Conservation (phyloP, 768 basidiomycete genomes). For the Hygrocybe punicea region DNA sequence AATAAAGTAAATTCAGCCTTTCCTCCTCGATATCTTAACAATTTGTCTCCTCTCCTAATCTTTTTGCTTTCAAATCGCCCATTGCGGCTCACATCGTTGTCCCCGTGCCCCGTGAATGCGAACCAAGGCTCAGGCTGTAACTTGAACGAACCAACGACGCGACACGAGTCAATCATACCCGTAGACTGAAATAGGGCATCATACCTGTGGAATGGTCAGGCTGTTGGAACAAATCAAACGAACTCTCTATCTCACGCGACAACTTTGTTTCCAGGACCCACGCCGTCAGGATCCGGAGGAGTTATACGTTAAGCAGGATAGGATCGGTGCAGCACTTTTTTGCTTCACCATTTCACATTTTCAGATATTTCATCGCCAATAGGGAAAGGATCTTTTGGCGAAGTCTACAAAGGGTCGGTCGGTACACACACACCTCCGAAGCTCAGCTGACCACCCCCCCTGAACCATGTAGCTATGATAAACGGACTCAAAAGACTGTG, state of each 20-base stretch:
- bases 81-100: too few species aligned
- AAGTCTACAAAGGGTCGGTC: conserved; percentile 94
- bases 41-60: background rate
- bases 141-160: conserved; percentile 29
- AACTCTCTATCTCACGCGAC: conserved; percentile 24
- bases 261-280: conserved; percentile 49
- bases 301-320: conserved; percentile 94
- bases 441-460: background rate
- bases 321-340: conserved; percentile 66
- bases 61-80: background rate
- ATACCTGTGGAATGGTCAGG: conserved; percentile 28
- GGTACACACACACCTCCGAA: conserved; percentile 1
- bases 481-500: conserved; percentile 91
- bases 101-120: background rate
- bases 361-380: conserved; percentile 13
- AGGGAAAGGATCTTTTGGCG: conserved; percentile 99
- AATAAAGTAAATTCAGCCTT: conserved; percentile 12
- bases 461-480: conserved; percentile 69
- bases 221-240: conserved; percentile 19
- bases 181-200: conserved; percentile 2
- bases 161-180: conserved; percentile 26
- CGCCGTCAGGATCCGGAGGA: conserved; percentile 89
- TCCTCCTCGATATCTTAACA: background rate
- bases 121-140: background rate
- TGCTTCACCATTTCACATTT: conserved; percentile 8